phyloP scores from a whole-genome alignment of 306 rosid species.

The Urtica urens region DNA sequence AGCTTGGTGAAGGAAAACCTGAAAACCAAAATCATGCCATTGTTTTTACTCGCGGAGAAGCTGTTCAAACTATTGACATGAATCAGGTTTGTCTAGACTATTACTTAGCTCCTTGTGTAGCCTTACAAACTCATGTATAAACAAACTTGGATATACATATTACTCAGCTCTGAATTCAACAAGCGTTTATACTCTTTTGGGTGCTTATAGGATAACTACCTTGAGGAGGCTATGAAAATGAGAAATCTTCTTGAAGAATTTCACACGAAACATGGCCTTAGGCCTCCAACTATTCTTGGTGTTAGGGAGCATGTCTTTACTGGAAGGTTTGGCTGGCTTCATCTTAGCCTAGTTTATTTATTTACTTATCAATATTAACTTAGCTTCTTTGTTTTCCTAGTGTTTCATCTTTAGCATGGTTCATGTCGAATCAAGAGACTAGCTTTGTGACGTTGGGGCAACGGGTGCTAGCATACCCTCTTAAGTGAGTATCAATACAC shows the following conservation, averaged over 20 bases:
- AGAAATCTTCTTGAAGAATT: slow-evolving; percentile 95
- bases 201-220: slow-evolving; percentile 73
- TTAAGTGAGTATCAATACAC: slow-evolving; percentile 53
- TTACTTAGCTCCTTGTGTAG: too few species aligned
- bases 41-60: slow-evolving; percentile 92
- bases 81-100: slow-evolving; percentile 53
- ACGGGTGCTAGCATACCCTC: slow-evolving; percentile 82
- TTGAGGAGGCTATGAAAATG: slow-evolving; percentile 95
- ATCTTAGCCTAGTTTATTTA: background rate
- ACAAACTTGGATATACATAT: too few species aligned
- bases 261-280: slow-evolving; percentile 57
- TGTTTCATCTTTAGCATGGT: slow-evolving; percentile 97
- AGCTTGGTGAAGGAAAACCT: slow-evolving; percentile 99
- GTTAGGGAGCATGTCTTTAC: slow-evolving; percentile 96
- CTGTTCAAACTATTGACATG: slow-evolving; percentile 98
- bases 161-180: background rate
- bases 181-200: background rate
- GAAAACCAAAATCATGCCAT: slow-evolving; percentile 99
- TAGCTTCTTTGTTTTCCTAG: slow-evolving; percentile 38
- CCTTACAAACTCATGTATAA: too few species aligned
- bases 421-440: slow-evolving; percentile 99
- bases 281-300: slow-evolving; percentile 85
- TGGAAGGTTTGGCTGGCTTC: slow-evolving; percentile 63
- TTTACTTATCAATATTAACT: slow-evolving; percentile 8
- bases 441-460: slow-evolving; percentile 97